A percentile compares a stretch with the other conserved stretches of the same genome.
Conservation (phyloP, 1,284 basidiomycete genomes). For the Malassezia yamatoensis region DNA sequence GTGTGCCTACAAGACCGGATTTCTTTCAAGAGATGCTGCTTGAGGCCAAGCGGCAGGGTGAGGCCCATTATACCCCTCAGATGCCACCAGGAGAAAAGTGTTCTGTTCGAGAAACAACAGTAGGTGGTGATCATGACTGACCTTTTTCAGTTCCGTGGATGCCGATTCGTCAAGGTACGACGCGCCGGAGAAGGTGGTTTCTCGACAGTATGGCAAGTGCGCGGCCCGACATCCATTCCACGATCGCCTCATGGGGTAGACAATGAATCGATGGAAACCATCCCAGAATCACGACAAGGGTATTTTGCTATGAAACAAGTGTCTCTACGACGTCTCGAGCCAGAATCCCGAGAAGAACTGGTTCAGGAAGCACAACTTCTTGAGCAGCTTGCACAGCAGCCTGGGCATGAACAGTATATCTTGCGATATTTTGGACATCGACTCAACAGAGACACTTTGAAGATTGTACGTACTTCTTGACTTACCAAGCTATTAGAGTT, state of each 20-base stretch:
- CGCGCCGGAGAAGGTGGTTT: slow-evolving; percentile 43
- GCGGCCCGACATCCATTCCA: slow-evolving; percentile 29
- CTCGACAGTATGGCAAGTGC: slow-evolving; percentile 41
- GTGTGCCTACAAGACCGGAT: not conserved
- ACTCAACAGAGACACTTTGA: slow-evolving; percentile 32
- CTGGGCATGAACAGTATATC: slow-evolving; percentile 37
- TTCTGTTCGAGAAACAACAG: slow-evolving; percentile 7
- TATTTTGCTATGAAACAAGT: slow-evolving; percentile 47
- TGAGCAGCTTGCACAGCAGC: slow-evolving; percentile 29
- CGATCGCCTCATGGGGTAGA: slow-evolving; percentile 20
- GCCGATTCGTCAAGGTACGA: slow-evolving; percentile 35
- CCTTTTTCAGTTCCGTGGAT: slow-evolving; percentile 26
- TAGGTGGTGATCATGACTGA: not conserved
- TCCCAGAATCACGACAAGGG: slow-evolving; percentile 36
- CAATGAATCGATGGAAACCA: slow-evolving; percentile 21
- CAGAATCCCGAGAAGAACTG: slow-evolving; percentile 37
- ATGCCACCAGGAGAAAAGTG: slow-evolving; percentile 1
- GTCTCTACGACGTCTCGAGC: slow-evolving; percentile 39
- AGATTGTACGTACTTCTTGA: slow-evolving; percentile 24
- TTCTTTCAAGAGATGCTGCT: slow-evolving; percentile 7
- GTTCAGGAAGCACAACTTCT: slow-evolving; percentile 42
- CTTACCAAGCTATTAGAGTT: slow-evolving; percentile 34
- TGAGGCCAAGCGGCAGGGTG: slow-evolving; percentile 10
- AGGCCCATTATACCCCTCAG: not conserved
- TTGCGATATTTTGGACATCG: slow-evolving; percentile 46